phyloP scores from a whole-genome alignment of 257 asterid genomes.

The Jaltomata sinuosa region DNA sequence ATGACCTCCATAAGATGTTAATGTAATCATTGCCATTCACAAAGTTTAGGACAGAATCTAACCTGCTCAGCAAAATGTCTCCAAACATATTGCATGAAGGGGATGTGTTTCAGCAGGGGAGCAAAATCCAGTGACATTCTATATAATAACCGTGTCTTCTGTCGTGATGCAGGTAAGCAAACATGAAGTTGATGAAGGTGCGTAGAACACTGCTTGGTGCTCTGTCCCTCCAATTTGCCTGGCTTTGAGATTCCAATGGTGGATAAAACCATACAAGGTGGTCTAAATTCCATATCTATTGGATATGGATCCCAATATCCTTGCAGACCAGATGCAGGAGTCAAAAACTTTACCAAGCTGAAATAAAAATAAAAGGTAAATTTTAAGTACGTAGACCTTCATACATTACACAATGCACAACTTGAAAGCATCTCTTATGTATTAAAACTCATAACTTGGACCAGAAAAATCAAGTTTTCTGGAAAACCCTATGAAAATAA shows the following conservation, averaged over 20 bases:
- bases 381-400: background rate
- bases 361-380: background rate
- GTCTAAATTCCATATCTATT: conserved; percentile 87
- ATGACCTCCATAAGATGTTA: background rate
- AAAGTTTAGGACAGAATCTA: background rate
- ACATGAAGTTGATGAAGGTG: conserved; percentile 98
- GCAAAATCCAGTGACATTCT: conserved; percentile 98
- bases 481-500: background rate
- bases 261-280: conserved; percentile 87
- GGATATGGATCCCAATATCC: conserved; percentile 99
- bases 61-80: conserved; percentile 92
- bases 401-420: background rate
- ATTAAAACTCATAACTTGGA: background rate
- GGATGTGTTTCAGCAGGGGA: conserved; percentile 69
- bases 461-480: background rate
- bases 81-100: conserved; percentile 79
- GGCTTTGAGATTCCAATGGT: conserved; percentile 95
- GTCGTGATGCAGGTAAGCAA: conserved; percentile 78
- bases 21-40: background rate
- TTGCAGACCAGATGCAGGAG: conserved; percentile 72
- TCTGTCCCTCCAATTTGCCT: conserved; percentile 78
- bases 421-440: background rate
- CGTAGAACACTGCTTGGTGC: conserved; percentile 60
- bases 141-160: conserved; percentile 77
- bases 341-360: conserved; percentile 90